A percentile compares a stretch with the other conserved stretches of the same genome.
Evolutionary conservation across 2,329 filamentous ascomycete genomes (phyloP).

Genomic region (Cladosporium austrohemisphaericum): DNA sequence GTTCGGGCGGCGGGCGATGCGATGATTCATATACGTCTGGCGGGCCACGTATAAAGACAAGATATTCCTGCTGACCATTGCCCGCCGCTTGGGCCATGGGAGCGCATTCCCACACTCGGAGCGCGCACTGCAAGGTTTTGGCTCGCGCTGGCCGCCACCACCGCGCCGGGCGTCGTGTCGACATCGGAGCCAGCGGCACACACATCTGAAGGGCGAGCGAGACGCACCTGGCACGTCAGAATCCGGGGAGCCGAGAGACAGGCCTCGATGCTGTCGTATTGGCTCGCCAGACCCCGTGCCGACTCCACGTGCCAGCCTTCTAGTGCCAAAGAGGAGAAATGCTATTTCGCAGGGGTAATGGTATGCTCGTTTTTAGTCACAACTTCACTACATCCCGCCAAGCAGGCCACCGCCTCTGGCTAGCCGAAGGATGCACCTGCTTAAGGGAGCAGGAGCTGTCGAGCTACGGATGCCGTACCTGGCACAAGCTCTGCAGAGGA

Average conservation of each 20-base stretch:
- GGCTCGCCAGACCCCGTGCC: neutral
- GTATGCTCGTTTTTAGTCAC: conserved; percentile 6
- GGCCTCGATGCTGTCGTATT: neutral
- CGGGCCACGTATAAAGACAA: neutral
- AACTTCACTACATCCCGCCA: neutral
- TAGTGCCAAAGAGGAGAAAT: neutral
- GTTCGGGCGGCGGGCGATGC: neutral
- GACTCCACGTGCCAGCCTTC: conserved; percentile 13
- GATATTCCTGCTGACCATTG: conserved; percentile 11
- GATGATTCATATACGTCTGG: conserved; percentile 14
- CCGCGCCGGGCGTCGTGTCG: neutral
- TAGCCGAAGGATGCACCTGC: conserved; percentile 1
- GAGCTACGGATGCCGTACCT: neutral
- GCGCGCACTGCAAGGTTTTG: conserved; percentile 9
- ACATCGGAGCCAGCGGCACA: neutral
- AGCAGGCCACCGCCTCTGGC: neutral
- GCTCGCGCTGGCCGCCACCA: neutral
- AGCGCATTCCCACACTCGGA: neutral
- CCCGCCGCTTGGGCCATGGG: conserved; percentile 9
- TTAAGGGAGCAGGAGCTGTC: conserved; percentile 2
- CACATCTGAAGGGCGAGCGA: neutral
- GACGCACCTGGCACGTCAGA: conserved; percentile 2
- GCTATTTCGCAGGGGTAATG: conserved; percentile 8
- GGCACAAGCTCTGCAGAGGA: neutral
- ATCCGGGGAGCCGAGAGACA: conserved; percentile 13